Conservation (phyloP, 2,329 filamentous ascomycete species). For the Shiraia sp. region DNA sequence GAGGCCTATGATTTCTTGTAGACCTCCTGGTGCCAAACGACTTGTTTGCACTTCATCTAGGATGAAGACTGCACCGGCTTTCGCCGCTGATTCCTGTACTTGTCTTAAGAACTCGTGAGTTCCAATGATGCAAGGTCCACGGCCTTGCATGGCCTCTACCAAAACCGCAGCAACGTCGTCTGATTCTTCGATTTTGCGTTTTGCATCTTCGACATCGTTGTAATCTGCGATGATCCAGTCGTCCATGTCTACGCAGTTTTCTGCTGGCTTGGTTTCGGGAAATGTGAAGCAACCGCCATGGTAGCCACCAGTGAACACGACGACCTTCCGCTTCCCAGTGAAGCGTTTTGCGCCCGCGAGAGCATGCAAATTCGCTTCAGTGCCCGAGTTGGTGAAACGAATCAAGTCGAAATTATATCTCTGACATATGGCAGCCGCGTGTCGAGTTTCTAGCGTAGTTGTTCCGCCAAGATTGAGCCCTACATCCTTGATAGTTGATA, state of each 20-base stretch:
- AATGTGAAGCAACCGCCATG: conserved; percentile 61
- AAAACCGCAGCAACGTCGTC: conserved; percentile 64
- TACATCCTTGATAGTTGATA: conserved; percentile 36
- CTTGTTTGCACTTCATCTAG: conserved; percentile 62
- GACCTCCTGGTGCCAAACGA: conserved; percentile 22
- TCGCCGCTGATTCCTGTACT: conserved; percentile 54
- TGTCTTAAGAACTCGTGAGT: conserved; percentile 56
- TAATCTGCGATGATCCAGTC: conserved; percentile 66
- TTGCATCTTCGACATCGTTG: conserved; percentile 60
- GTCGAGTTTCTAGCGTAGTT: conserved; percentile 20
- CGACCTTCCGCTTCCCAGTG: conserved; percentile 43
- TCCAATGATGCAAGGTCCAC: conserved; percentile 61
- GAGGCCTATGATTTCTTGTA: conserved; percentile 23
- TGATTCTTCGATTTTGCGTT: conserved; percentile 46
- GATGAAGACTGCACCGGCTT: conserved; percentile 63
- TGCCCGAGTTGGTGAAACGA: conserved; percentile 36
- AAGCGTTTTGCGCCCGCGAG: conserved; percentile 51
- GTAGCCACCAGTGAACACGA: conserved; percentile 58
- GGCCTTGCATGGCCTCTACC: conserved; percentile 68
- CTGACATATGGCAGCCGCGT: conserved; percentile 24
- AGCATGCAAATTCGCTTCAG: conserved; percentile 33
- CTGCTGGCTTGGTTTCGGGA: conserved; percentile 39
- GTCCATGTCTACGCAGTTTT: conserved; percentile 54
- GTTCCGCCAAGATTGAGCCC: conserved; percentile 33
- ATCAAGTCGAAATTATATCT: conserved; percentile 27